A percentile compares a stretch with the other conserved stretches of the same genome.
These are phyloP conservation scores for Trichocladium antarcticum DNA, from an alignment of 495 filamentous ascomycete species.

Conservation along the genomic window DNA sequence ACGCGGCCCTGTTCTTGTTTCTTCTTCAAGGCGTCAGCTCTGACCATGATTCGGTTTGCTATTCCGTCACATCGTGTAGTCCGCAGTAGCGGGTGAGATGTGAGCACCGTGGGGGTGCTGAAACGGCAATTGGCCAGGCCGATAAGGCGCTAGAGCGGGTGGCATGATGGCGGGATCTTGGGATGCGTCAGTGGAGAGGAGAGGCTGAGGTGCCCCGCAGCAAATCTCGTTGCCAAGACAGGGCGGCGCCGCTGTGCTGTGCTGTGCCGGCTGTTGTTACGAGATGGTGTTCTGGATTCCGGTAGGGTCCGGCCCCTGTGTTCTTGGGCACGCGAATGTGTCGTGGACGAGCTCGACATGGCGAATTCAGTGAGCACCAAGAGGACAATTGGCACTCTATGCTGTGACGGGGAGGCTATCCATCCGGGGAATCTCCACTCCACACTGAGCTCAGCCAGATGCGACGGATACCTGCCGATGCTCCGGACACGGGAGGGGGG, in stretches of 20 bases:
- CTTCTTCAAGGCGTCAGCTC: background rate
- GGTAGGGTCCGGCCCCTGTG: background rate
- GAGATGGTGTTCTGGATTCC: constrained; percentile 1
- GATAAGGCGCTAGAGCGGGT: constrained; percentile 9
- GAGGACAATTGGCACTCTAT: no score
- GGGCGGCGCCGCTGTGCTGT: background rate
- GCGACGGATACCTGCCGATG: no score
- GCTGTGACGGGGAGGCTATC: background rate
- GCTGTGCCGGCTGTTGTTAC: background rate
- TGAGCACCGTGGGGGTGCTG: constrained; percentile 15
- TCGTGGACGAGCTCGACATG: no score
- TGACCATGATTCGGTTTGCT: background rate
- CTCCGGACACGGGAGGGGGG: no score
- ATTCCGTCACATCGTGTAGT: constrained; percentile 18
- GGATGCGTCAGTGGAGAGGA: background rate
- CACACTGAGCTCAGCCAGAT: no score
- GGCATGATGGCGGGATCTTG: constrained; percentile 8
- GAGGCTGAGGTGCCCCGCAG: constrained; percentile 5
- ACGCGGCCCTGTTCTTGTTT: background rate
- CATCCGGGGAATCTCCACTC: background rate
- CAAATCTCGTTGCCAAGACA: background rate
- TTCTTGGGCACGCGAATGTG: no score
- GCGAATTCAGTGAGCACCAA: no score
- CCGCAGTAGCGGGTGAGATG: background rate
- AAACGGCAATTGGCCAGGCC: constrained; percentile 7